Base-by-base conservation (phyloP, 192 early-diverging fungal species). In the Gonapodya prolifera region DNA sequence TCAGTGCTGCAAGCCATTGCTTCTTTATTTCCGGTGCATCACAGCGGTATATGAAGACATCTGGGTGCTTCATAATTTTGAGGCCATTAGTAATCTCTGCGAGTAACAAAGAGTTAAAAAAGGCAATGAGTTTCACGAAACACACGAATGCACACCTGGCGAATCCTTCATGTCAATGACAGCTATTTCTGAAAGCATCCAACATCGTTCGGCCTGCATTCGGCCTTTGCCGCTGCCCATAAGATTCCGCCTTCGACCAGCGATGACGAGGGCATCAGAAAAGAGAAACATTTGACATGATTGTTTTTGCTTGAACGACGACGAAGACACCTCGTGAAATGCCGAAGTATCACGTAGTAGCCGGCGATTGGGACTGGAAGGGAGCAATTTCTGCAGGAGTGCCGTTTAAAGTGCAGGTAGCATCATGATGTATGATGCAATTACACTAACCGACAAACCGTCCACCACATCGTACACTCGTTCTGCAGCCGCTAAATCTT, bases 161-260 rank as follows among this genome's bases (percentile, higher is more conserved):
- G 92, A 87, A 77, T 97, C 94, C 82, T 91, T 91, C 78, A 95
- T 86, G 73, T 99, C 97, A 29, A 93, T 88, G 1, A 97, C 84
- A 0, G 89, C 91, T 30, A 96, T 90, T 30, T 96, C 93, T n/a
- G 86, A 81, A 29, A 97, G 79, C 2, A 79, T 73, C 85, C 91
- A 96, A 69, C 92, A 92, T 74, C 91, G 87, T 77, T 97, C 95
- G 0, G 93, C 92, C 17, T 95, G 86, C 75, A 96, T 80, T 74
- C 91, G 85, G 30, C 84, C 83, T 77, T 91, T 91, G 34, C 90
- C 82, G 69, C 85, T 84, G 74, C 86, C 82, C 28, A 89, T 86
- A 75, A 91, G 91, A 77, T 92, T 94, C 79, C 71, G 32, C 31
- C 92, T 94, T 75, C 91, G 91, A 8, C 86, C 87, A 0, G 92